Base-by-base conservation (phyloP, 495 filamentous ascomycete species). In the Neurospora sp. region DNA sequence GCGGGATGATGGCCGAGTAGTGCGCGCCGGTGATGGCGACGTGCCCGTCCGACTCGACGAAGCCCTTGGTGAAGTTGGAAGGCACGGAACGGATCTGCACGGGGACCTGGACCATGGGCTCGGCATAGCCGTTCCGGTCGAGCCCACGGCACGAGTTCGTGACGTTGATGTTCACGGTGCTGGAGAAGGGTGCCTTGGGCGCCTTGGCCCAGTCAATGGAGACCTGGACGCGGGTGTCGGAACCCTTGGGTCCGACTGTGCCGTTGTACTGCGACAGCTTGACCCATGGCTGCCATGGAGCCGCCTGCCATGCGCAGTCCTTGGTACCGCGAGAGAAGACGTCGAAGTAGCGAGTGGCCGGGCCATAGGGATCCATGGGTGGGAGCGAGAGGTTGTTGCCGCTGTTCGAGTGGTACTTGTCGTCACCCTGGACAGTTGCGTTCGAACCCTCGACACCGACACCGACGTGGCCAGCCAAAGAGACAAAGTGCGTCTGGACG, bases 391-490 rank as follows among this genome's bases (percentile, higher is more conserved):
- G 84, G n/a, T 84, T 87, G 70, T 84, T 85, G 18, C 79, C 82
- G n/a, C 84, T 84, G 78, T 90, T 89, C 72, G 78, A 37, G 77
- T 92, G 90, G 75, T 85, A 92, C 71, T 83, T 84, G 78, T 92
- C 90, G 70, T 92, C 90, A 12, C 91, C 90, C 7, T 90, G 88
- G 35, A 91, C 85, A 1, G 87, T 88, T 0, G 87, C 90, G 76
- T 91, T 92, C 72, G 81, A 84, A 11, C 85, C 88, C 79, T 93
- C 89, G 42, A 92, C 85, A 7, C 88, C 85, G 59, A 94, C 84
- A 39, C 91, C 91, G 38, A 93, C 85, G 48, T 89, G 86, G 7
- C 91, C 90, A 8, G 87, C 85, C 18, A 91, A 77, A 5, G 88
- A 86, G 10, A 84, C 85, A 71, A 89, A 88, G 5, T 82, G 75